Conservation (phyloP, 2,329 filamentous ascomycete genomes). For the Clarireedia monteithiana region DNA sequence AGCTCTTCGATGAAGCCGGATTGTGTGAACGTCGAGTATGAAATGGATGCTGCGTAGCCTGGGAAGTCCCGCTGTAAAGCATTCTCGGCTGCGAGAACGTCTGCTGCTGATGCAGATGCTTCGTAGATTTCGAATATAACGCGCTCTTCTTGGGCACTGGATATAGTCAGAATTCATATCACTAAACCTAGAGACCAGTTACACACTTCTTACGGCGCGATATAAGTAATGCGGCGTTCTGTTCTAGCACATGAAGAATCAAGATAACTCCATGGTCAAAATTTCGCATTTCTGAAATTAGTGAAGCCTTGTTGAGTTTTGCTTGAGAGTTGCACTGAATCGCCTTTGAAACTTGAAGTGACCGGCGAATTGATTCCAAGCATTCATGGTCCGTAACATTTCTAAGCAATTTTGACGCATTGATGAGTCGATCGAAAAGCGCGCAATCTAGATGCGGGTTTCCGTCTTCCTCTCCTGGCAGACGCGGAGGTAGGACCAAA, state of each 20-base stretch:
- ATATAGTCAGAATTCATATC: not conserved
- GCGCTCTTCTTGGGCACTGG: slow-evolving; percentile 11
- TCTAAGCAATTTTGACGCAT: slow-evolving; percentile 4
- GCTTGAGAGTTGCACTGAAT: slow-evolving; percentile 10
- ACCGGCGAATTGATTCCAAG: slow-evolving; percentile 9
- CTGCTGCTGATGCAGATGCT: slow-evolving; percentile 43
- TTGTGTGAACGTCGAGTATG: slow-evolving; percentile 32
- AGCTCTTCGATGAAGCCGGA: slow-evolving; percentile 40
- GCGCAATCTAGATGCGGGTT: slow-evolving; percentile 7
- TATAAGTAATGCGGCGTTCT: slow-evolving; percentile 42
- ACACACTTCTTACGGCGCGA: slow-evolving; percentile 17
- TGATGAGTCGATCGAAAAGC: slow-evolving; percentile 9
- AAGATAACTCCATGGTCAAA: slow-evolving; percentile 30
- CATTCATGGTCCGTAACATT: not conserved
- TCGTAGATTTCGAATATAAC: slow-evolving; percentile 55
- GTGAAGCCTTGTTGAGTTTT: slow-evolving; percentile 16
- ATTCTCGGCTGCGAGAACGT: slow-evolving; percentile 42
- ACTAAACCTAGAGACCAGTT: slow-evolving; percentile 8
- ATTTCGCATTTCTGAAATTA: slow-evolving; percentile 26
- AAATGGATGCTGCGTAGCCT: slow-evolving; percentile 41
- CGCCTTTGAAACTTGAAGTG: slow-evolving; percentile 8
- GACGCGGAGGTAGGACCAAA: slow-evolving; percentile 14
- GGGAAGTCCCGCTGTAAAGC: slow-evolving; percentile 55
- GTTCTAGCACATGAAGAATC: slow-evolving; percentile 38
- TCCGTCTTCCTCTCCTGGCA: slow-evolving; percentile 17